phyloP scores from a whole-genome alignment of 2,329 filamentous ascomycete species.

The Talaromyces piceae region DNA sequence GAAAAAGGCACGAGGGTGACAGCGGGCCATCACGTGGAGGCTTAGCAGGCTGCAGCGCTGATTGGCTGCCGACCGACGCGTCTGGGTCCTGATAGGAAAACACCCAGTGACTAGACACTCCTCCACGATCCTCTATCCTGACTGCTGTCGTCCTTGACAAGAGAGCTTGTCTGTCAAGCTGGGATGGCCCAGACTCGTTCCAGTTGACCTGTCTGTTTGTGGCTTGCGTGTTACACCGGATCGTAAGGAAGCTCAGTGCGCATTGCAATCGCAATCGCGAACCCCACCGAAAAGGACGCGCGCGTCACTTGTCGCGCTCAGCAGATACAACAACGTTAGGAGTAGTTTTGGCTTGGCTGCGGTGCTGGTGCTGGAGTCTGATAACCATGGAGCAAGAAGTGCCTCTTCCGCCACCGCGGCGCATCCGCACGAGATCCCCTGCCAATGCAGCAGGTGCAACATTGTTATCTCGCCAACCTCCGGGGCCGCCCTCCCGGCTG shows the following conservation, averaged over 20 bases:
- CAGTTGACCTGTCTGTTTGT: background rate
- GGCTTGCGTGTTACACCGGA: background rate
- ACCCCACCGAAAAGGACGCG: background rate
- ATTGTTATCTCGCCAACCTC: constrained; percentile 8
- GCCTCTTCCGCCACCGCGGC: constrained; percentile 31
- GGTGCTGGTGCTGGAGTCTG: background rate
- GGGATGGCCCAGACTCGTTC: constrained; percentile 3
- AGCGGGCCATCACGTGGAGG: too few relatives aligned
- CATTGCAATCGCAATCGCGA: background rate
- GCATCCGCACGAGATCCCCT: constrained; percentile 29
- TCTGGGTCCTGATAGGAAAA: constrained; percentile 8
- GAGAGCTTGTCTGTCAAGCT: constrained; percentile 5
- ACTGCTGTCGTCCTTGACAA: background rate
- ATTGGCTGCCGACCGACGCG: constrained; percentile 7
- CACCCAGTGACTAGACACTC: constrained; percentile 6
- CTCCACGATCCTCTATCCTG: background rate
- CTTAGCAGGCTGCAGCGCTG: background rate
- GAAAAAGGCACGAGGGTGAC: too few relatives aligned
- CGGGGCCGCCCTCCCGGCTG: constrained; percentile 19
- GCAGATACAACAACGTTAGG: background rate
- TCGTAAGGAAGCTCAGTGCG: background rate
- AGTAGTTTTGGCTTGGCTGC: background rate
- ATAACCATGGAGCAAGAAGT: constrained; percentile 31
- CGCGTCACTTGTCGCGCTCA: background rate
- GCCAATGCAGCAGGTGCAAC: too few relatives aligned